A percentile compares a stretch with the other conserved stretches of the same genome.
These are phyloP conservation scores for Coprinopsis cinerea DNA, from an alignment of 768 basidiomycete genomes.

Conservation along the genomic window DNA sequence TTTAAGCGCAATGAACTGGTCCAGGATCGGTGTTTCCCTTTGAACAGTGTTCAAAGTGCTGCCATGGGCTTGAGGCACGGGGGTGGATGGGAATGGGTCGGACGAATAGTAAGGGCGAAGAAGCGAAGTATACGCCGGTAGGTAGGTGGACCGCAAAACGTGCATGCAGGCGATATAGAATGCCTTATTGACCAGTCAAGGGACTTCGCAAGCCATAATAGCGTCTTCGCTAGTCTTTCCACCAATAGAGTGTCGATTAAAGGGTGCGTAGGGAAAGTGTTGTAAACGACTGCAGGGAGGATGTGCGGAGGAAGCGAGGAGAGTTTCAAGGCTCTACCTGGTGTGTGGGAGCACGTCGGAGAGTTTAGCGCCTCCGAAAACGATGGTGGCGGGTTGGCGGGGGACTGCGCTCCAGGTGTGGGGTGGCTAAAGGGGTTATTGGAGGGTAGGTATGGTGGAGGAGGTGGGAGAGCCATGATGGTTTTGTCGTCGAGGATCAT, in stretches of 20 bases:
- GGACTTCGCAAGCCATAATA: slow-evolving; percentile 63
- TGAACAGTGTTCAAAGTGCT: slow-evolving; percentile 41
- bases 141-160: slow-evolving; percentile 69
- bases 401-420: slow-evolving; percentile 5
- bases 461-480: slow-evolving; percentile 24
- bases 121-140: slow-evolving; percentile 56
- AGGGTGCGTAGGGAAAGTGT: slow-evolving; percentile 47
- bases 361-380: slow-evolving; percentile 18
- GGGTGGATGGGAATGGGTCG: slow-evolving; percentile 63
- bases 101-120: slow-evolving; percentile 67
- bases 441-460: slow-evolving; percentile 1
- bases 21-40: slow-evolving; percentile 70
- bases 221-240: slow-evolving; percentile 55
- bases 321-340: slow-evolving; percentile 14
- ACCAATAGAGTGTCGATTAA: slow-evolving; percentile 33
- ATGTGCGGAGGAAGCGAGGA: slow-evolving; percentile 51
- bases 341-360: slow-evolving; percentile 15
- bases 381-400: slow-evolving; percentile 9
- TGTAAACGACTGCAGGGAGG: slow-evolving; percentile 63
- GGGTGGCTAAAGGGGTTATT: background rate
- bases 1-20: slow-evolving; percentile 75
- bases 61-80: slow-evolving; percentile 15
- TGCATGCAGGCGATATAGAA: slow-evolving; percentile 82
- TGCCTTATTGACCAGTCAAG: slow-evolving; percentile 56
- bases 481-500: slow-evolving; percentile 37